A percentile compares a stretch with the other conserved stretches of the same genome.
phyloP scores from a whole-genome alignment of 129 eudicot genomes.

The Artemisia annua region DNA sequence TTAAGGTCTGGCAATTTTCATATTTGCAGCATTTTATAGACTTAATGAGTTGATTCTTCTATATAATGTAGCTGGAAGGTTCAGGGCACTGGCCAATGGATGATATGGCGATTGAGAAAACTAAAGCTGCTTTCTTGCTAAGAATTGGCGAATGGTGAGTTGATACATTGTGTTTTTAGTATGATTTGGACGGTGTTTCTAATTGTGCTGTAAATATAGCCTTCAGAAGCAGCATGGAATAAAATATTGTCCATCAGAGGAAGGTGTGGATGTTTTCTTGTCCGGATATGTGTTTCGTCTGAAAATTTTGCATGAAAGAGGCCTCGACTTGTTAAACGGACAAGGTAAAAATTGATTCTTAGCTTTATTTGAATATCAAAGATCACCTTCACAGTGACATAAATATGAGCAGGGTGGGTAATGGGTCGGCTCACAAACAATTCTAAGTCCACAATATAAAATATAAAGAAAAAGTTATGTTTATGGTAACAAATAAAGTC shows the following conservation, averaged over 20 bases:
- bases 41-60: conserved; percentile 14
- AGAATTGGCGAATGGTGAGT: conserved; percentile 85
- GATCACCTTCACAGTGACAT: background rate
- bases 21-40: background rate
- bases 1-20: background rate
- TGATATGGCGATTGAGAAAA: conserved; percentile 87
- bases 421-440: background rate
- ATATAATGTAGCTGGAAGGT: conserved; percentile 77
- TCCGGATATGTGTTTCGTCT: conserved; percentile 95
- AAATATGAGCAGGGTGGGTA: background rate
- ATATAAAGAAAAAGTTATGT: too few relatives aligned
- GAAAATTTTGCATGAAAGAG: conserved; percentile 86
- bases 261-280: conserved; percentile 67
- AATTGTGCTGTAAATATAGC: conserved; percentile 40
- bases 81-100: conserved; percentile 98
- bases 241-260: conserved; percentile 68
- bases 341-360: conserved; percentile 37
- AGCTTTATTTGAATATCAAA: background rate
- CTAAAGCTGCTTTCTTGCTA: conserved; percentile 85
- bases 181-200: conserved; percentile 15
- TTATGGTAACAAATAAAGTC: too few relatives aligned
- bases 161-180: conserved; percentile 1
- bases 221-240: conserved; percentile 58
- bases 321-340: conserved; percentile 57
- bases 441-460: background rate